These are phyloP conservation scores for Canna indica DNA, from an alignment of 176 grass and related monocot genomes.

Conservation along the genomic window DNA sequence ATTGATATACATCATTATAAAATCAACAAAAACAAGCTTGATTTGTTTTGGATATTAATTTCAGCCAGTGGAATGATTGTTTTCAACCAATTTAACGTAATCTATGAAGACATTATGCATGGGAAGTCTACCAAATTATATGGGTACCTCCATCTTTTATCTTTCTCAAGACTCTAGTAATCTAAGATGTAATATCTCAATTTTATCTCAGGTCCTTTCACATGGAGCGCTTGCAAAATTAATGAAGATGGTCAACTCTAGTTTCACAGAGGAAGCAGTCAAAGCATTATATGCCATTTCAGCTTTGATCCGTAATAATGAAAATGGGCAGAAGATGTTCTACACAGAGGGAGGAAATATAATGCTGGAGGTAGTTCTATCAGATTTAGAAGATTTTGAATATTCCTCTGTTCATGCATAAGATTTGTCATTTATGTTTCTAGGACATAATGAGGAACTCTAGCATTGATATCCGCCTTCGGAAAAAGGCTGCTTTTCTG, in stretches of 20 bases:
- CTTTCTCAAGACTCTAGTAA: background rate
- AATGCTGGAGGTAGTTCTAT: constrained; percentile 73
- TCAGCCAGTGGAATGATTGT: too few relatives aligned
- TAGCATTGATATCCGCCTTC: constrained; percentile 38
- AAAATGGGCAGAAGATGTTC: constrained; percentile 63
- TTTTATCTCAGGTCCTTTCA: constrained; percentile 50
- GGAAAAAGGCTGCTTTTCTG: constrained; percentile 66
- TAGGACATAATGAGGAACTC: constrained; percentile 61
- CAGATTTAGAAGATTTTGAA: constrained; percentile 3
- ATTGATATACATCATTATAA: too few relatives aligned
- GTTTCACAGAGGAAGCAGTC: constrained; percentile 51
- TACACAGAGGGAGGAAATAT: constrained; percentile 40
- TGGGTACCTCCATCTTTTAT: background rate
- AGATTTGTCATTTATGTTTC: constrained; percentile 16
- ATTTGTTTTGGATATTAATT: too few relatives aligned
- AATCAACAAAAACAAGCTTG: too few relatives aligned
- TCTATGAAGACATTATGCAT: too few relatives aligned
- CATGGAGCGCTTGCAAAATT: constrained; percentile 64
- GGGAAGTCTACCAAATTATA: background rate
- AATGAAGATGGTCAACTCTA: constrained; percentile 85
- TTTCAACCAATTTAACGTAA: too few relatives aligned
- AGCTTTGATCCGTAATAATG: constrained; percentile 70
- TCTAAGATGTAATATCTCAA: background rate
- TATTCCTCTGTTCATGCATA: constrained; percentile 2
- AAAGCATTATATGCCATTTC: constrained; percentile 86